Evolutionary conservation across 2,329 filamentous ascomycete species (phyloP), one percentile per base, ranked within the genome.

Genomic region (Simplicillium sp.): DNA sequence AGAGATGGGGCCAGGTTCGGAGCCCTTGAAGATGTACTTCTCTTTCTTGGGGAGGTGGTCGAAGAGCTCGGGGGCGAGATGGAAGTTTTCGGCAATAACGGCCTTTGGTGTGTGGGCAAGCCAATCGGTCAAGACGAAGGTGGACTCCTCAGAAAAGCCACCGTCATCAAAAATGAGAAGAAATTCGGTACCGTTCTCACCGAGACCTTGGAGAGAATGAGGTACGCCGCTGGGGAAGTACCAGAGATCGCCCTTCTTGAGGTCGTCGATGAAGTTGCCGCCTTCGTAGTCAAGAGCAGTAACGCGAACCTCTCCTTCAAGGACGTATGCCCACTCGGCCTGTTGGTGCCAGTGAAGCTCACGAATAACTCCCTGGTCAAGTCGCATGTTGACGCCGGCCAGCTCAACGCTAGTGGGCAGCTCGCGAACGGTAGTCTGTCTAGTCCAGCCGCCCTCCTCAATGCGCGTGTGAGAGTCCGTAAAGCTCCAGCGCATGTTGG

Each of bases 301-400:
- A 38, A 88, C 74, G 40, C 84, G 77, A 15, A 84, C 81, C 44
- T 73, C 70, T 38, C 84, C 84, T 42, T 82, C 75, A 1, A 87
- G 71, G 3, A 87, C 78, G 46, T 83, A 87, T 0, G 80, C 81
- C 83, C 84, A 87, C 54, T 88, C 84, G 31, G 81, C 82, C 56
- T 86, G 80, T 50, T 84, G 85, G 66, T 88, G 84, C 84, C 84
- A 88, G 55, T 88, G 84, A 8, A 88, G 68, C 57, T 88, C 84
- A 20, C 84, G 80, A 50, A 85, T 85, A 28, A 81, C 83, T 29
- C 82, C 82, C 47, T 76, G 64, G 32, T 81, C 82, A 3, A 88
- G 74, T 11, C 83, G 75, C 84, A 88, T 88, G 57, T 88, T 86
- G 41, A 87, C 84, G 33, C 80, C 78, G 2, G 84, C 84, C 35